A percentile compares a stretch with the other conserved stretches of the same genome.
Evolutionary conservation across 768 basidiomycete genomes (phyloP).

Genomic region (Daedaleopsis nitida): DNA sequence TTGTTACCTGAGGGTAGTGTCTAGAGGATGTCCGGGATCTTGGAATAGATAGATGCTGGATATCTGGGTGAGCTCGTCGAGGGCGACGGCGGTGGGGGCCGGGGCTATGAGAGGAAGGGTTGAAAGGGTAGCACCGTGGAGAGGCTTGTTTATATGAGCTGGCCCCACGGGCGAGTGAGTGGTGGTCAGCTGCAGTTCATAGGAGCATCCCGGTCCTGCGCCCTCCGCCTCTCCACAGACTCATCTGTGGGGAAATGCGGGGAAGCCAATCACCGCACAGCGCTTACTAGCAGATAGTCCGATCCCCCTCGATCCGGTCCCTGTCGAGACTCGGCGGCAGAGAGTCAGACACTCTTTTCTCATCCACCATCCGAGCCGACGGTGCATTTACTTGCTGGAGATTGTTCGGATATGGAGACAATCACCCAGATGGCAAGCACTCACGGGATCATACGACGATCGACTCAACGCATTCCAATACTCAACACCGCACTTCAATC

Average conservation of each 20-base stretch:
- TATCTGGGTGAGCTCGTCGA: neutral
- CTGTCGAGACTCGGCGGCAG: no score
- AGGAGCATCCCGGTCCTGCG: neutral
- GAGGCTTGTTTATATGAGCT: conserved; percentile 12
- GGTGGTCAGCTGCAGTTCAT: neutral
- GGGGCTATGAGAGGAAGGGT: neutral
- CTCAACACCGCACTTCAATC: no score
- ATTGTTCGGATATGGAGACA: no score
- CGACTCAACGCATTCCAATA: no score
- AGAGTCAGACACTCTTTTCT: no score
- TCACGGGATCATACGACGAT: no score
- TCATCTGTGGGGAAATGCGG: conserved; percentile 15
- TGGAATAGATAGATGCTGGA: conserved; percentile 4
- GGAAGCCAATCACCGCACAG: conserved; percentile 5
- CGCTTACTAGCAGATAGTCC: neutral
- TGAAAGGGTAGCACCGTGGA: neutral
- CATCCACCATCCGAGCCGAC: no score
- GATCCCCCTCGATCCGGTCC: no score
- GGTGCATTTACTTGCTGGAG: no score
- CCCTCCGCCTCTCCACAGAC: neutral
- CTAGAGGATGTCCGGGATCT: neutral
- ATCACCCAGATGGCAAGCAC: no score
- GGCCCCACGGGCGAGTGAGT: conserved; percentile 12
- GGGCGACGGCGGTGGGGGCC: neutral
- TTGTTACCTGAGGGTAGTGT: neutral